phyloP scores from a whole-genome alignment of 2,329 filamentous ascomycete species.

The Incumbomyces lentus region DNA sequence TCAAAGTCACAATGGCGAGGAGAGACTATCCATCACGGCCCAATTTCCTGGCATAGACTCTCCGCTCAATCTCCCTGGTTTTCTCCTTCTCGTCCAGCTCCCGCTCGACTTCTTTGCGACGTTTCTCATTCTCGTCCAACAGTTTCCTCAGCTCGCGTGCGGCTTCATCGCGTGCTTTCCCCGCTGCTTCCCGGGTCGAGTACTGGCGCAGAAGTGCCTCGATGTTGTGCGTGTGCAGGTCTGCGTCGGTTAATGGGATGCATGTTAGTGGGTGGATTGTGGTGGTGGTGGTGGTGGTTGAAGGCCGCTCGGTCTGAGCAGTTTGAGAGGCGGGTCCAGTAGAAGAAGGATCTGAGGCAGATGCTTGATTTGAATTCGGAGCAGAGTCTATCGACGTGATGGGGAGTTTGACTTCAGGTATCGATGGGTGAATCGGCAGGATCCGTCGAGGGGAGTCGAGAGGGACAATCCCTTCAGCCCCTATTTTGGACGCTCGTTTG shows the following conservation, averaged over 20 bases:
- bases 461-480: slow-evolving; percentile 5
- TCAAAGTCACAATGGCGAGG: too few species aligned
- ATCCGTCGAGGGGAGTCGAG: slow-evolving; percentile 16
- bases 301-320: background rate
- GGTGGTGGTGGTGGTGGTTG: slow-evolving; percentile 2
- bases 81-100: slow-evolving; percentile 22
- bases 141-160: slow-evolving; percentile 12
- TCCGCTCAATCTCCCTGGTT: slow-evolving; percentile 20
- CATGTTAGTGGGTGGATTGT: slow-evolving; percentile 16
- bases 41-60: slow-evolving; percentile 18
- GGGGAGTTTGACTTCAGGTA: slow-evolving; percentile 12
- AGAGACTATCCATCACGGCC: slow-evolving; percentile 7
- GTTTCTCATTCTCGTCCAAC: slow-evolving; percentile 12
- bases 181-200: slow-evolving; percentile 5
- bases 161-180: slow-evolving; percentile 7
- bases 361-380: background rate
- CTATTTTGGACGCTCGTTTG: slow-evolving; percentile 30
- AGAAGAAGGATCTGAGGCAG: background rate
- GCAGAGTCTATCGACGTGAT: slow-evolving; percentile 1
- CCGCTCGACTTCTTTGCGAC: slow-evolving; percentile 15
- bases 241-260: slow-evolving; percentile 15
- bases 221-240: slow-evolving; percentile 14
- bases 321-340: too few species aligned
- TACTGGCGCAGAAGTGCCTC: slow-evolving; percentile 14
- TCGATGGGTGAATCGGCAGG: slow-evolving; percentile 15